Conservation (phyloP, 1,284 basidiomycete genomes). For the Cerrena zonata region DNA sequence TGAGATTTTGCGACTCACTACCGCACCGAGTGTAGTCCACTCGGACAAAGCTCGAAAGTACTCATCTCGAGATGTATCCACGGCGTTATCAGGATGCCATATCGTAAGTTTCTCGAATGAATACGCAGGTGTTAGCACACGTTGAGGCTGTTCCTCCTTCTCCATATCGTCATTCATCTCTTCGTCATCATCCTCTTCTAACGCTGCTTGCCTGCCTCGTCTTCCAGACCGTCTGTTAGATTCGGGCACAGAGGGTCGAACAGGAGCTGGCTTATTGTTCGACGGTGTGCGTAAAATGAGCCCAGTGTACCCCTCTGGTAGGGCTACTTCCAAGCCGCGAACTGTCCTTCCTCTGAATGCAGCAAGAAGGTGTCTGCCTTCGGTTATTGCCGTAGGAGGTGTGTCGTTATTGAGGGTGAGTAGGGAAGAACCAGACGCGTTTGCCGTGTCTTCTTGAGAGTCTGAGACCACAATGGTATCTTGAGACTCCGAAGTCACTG, state of each 20-base stretch:
- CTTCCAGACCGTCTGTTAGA: neutral
- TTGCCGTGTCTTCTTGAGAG: neutral
- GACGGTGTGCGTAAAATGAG: conserved; percentile 44
- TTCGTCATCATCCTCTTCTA: conserved; percentile 18
- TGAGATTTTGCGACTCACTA: conserved; percentile 43
- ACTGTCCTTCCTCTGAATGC: conserved; percentile 69
- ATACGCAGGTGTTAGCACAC: conserved; percentile 37
- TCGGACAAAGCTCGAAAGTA: conserved; percentile 61
- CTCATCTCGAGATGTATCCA: conserved; percentile 62
- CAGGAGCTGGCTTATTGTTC: conserved; percentile 7
- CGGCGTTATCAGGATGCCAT: conserved; percentile 68
- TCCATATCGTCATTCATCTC: conserved; percentile 18
- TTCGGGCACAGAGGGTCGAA: conserved; percentile 13
- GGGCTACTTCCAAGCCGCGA: conserved; percentile 53
- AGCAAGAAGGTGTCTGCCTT: conserved; percentile 43
- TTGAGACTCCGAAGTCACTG: conserved; percentile 5
- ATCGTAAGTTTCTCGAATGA: conserved; percentile 59
- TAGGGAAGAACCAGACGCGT: conserved; percentile 6
- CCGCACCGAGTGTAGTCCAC: conserved; percentile 55
- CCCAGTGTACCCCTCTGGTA: conserved; percentile 67
- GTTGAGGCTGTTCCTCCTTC: neutral
- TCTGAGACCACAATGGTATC: conserved; percentile 7
- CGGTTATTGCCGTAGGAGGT: neutral
- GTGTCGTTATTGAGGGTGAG: conserved; percentile 2
- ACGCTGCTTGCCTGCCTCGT: conserved; percentile 1